phyloP scores from a whole-genome alignment of 2,329 filamentous ascomycete genomes.

The Dothideomycetidae sp. region DNA sequence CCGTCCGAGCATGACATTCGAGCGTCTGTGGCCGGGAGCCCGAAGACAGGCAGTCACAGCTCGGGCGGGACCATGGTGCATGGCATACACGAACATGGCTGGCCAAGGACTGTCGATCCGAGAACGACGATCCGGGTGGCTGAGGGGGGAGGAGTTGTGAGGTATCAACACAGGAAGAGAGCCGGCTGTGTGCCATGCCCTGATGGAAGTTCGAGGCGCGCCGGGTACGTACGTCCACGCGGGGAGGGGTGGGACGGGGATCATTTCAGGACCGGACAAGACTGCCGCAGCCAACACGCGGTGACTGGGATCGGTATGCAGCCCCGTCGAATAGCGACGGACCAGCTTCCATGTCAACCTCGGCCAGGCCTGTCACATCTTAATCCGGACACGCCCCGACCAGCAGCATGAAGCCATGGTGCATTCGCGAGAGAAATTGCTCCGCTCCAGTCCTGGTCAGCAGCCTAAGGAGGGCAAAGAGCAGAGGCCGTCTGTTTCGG shows the following conservation, averaged over 20 bases:
- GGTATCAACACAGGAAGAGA: constrained; percentile 7
- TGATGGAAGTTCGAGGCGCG: neutral
- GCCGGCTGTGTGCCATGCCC: neutral
- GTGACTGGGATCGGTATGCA: constrained; percentile 8
- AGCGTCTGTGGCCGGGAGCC: no score
- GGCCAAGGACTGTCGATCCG: neutral
- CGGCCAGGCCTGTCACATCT: constrained; percentile 3
- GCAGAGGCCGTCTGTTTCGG: no score
- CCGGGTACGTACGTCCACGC: neutral
- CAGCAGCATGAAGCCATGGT: no score
- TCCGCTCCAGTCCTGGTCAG: constrained; percentile 4
- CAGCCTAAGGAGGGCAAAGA: neutral
- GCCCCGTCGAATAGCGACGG: constrained; percentile 8
- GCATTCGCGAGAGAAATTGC: constrained; percentile 9
- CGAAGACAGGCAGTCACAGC: no score
- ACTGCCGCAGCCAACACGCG: constrained; percentile 9
- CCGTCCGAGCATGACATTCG: neutral
- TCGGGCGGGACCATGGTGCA: no score
- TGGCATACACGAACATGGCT: no score
- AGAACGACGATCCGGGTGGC: constrained; percentile 8
- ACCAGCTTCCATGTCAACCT: constrained; percentile 3
- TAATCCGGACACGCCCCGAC: no score
- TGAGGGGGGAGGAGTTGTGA: constrained; percentile 5
- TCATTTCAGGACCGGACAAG: constrained; percentile 10
- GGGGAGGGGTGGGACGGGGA: neutral